Evolutionary conservation across 345 rosid genomes (phyloP).

Genomic region (Lepidium didymum): DNA sequence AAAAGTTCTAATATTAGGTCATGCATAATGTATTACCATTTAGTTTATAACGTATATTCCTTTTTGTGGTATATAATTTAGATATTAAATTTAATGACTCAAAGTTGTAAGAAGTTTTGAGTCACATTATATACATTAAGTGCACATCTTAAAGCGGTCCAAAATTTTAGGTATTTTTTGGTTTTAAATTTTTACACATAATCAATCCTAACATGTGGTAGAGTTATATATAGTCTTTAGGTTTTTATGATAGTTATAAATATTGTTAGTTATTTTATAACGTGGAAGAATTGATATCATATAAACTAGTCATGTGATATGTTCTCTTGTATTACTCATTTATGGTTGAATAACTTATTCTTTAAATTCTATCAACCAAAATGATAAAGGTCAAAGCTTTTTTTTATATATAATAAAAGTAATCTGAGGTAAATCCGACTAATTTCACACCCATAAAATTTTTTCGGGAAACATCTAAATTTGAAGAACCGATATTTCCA

Average conservation of each 20-base stretch:
- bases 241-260: neutral
- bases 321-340: too few species aligned
- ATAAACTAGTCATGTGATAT: too few species aligned
- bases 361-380: neutral
- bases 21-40: too few species aligned
- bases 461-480: too few species aligned
- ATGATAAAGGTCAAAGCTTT: neutral
- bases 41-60: too few species aligned
- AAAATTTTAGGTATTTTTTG: neutral
- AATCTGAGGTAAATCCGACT: too few species aligned
- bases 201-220: neutral
- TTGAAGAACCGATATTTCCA: too few species aligned
- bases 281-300: too few species aligned
- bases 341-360: neutral
- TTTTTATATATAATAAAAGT: too few species aligned
- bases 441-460: too few species aligned
- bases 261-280: neutral
- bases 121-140: neutral
- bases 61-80: neutral
- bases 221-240: neutral
- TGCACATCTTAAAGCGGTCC: neutral
- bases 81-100: neutral
- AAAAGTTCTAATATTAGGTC: too few species aligned
- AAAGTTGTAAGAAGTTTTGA: neutral
- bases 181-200: neutral